Conservation (phyloP, 2,329 filamentous ascomycete genomes). For the Calonectria pseudoreteaudii region DNA sequence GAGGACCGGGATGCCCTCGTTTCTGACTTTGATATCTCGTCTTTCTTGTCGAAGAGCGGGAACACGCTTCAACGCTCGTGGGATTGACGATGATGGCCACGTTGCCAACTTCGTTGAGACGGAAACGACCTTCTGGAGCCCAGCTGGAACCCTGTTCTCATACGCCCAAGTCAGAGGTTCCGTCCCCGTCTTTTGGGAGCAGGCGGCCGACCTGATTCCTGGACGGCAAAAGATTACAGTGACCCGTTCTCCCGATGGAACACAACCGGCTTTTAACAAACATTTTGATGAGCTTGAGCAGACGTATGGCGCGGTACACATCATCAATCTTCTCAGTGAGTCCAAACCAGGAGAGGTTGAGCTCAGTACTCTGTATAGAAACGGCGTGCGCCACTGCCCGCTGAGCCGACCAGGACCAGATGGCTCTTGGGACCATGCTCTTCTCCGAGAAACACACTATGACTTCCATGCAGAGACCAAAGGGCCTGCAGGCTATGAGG, state of each 20-base stretch:
- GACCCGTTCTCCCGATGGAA: slow-evolving; percentile 88
- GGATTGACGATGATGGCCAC: slow-evolving; percentile 97
- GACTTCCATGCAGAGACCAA: slow-evolving; percentile 97
- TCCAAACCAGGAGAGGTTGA: slow-evolving; percentile 89
- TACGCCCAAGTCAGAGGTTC: slow-evolving; percentile 94
- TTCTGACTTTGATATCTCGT: slow-evolving; percentile 89
- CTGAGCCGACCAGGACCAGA: slow-evolving; percentile 72
- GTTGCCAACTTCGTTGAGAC: slow-evolving; percentile 99
- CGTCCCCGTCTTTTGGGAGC: slow-evolving; percentile 97
- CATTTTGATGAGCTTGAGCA: slow-evolving; percentile 91
- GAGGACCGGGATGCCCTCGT: slow-evolving; percentile 80
- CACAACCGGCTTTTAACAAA: slow-evolving; percentile 93
- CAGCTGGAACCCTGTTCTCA: slow-evolving; percentile 83
- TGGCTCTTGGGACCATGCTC: slow-evolving; percentile 73
- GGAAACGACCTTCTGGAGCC: slow-evolving; percentile 91
- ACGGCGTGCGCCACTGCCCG: slow-evolving; percentile 80
- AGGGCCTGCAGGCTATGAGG: slow-evolving; percentile 87
- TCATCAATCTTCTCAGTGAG: slow-evolving; percentile 94
- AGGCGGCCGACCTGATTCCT: slow-evolving; percentile 86
- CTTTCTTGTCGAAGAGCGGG: slow-evolving; percentile 92
- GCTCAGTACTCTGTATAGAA: slow-evolving; percentile 81
- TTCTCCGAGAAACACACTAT: slow-evolving; percentile 87
- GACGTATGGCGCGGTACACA: slow-evolving; percentile 89
- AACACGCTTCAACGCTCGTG: slow-evolving; percentile 95
- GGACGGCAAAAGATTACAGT: slow-evolving; percentile 95